Percentiles rank a stretch among this genome's conserved stretches.
Conservation (phyloP, 2,329 filamentous ascomycete species). For the Trichoderma koningii region DNA sequence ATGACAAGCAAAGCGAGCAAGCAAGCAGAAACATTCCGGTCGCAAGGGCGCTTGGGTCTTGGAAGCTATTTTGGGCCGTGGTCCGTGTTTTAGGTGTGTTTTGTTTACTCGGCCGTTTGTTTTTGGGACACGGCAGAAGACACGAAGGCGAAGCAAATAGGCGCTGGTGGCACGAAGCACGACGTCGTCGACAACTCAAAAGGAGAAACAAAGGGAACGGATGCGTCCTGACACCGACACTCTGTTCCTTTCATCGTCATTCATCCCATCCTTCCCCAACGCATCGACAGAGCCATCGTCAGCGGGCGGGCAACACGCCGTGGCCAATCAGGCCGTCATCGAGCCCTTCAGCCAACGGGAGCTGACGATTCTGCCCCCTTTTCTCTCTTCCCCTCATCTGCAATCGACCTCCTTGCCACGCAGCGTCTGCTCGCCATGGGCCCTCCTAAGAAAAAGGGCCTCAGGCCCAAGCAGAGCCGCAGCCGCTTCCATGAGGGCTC, state of each 20-base stretch:
- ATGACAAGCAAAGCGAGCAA: neutral
- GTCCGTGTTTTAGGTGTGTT: constrained; percentile 15
- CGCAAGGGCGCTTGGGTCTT: neutral
- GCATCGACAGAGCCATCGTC: neutral
- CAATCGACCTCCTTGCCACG: neutral
- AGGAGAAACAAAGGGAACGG: neutral
- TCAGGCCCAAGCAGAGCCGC: constrained; percentile 38
- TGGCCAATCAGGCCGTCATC: neutral
- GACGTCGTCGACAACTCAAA: constrained; percentile 2
- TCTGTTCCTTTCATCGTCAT: neutral
- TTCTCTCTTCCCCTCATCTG: neutral
- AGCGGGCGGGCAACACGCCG: neutral
- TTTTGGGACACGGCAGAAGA: neutral
- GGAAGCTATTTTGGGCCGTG: neutral
- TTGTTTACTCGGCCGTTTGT: constrained; percentile 11
- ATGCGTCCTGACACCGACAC: constrained; percentile 3
- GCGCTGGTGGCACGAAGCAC: constrained; percentile 6
- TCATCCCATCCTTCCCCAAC: neutral
- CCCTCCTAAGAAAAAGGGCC: constrained; percentile 37
- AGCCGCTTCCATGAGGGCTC: constrained; percentile 75
- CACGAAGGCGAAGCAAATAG: no score
- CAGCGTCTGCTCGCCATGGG: constrained; percentile 32
- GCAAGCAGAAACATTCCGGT: neutral
- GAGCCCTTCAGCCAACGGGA: neutral
- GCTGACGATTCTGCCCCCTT: neutral